Evolutionary conservation across 192 early-diverging fungal genomes (phyloP).

Genomic region (Coemansia sp.): DNA sequence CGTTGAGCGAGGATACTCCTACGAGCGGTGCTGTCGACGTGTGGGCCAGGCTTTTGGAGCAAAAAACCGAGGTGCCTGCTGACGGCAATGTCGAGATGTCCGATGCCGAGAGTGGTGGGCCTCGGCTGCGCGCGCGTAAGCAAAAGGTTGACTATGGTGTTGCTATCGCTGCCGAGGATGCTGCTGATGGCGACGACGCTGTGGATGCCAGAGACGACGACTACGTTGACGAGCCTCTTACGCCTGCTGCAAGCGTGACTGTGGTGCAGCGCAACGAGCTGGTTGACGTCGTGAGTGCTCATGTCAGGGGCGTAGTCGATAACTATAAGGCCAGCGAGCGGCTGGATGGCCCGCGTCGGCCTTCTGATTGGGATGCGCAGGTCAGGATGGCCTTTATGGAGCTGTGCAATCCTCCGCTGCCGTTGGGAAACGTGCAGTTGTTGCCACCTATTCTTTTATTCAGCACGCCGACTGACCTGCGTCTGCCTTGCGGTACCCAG

Average conservation of each 20-base stretch:
- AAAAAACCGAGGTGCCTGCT: background rate
- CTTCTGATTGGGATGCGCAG: background rate
- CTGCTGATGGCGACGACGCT: slow-evolving; percentile 9
- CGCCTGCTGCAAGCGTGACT: background rate
- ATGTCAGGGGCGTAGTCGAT: background rate
- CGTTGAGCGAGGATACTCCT: background rate
- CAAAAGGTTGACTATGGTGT: slow-evolving; percentile 35
- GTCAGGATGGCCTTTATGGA: background rate
- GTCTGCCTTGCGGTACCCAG: slow-evolving; percentile 3
- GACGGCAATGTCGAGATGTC: background rate
- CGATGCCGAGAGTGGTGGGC: slow-evolving; percentile 19
- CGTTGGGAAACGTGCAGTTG: background rate
- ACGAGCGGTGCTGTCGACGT: slow-evolving; percentile 12
- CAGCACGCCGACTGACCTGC: slow-evolving; percentile 26
- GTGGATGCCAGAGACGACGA: slow-evolving; percentile 13
- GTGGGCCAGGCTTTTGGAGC: slow-evolving; percentile 24
- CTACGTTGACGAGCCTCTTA: background rate
- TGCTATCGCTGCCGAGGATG: background rate
- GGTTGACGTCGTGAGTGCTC: background rate
- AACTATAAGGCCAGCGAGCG: background rate
- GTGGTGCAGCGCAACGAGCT: slow-evolving; percentile 4
- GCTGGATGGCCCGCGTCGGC: background rate
- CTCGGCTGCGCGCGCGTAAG: slow-evolving; percentile 31
- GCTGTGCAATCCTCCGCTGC: background rate
- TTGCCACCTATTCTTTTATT: slow-evolving; percentile 25